Evolutionary conservation across 148 eudicot species (phyloP).

Genomic region (Rhododendron henanense): DNA sequence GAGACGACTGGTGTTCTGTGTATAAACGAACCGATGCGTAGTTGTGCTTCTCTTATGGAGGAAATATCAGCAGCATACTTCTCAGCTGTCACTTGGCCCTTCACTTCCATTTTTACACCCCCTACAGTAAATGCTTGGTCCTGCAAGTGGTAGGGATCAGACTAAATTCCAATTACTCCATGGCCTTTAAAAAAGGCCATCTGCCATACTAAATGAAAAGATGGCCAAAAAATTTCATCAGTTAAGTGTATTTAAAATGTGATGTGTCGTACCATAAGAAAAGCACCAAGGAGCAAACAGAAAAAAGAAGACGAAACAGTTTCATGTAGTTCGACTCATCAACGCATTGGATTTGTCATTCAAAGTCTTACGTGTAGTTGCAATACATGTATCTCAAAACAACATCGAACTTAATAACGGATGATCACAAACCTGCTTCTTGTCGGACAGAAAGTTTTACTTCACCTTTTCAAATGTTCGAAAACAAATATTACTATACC

Average conservation of each 20-base stretch:
- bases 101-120: slow-evolving; percentile 34
- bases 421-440: neutral
- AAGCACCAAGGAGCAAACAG: neutral
- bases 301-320: neutral
- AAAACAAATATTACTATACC: neutral
- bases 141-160: neutral
- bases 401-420: neutral
- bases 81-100: slow-evolving; percentile 17
- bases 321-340: neutral
- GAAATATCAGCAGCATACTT: slow-evolving; percentile 78
- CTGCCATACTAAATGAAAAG: neutral
- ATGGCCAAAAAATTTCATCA: neutral
- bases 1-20: slow-evolving; percentile 76
- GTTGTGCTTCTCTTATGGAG: slow-evolving; percentile 67
- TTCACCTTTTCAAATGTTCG: neutral
- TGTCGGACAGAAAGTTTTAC: neutral
- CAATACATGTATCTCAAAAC: neutral
- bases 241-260: neutral
- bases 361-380: neutral
- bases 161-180: slow-evolving; percentile 4
- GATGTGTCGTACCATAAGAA: neutral
- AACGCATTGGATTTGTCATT: neutral
- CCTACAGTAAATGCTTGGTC: neutral
- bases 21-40: slow-evolving; percentile 49
- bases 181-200: neutral